Conservation (phyloP, 164 flowering plant species). For the Piper betle region DNA sequence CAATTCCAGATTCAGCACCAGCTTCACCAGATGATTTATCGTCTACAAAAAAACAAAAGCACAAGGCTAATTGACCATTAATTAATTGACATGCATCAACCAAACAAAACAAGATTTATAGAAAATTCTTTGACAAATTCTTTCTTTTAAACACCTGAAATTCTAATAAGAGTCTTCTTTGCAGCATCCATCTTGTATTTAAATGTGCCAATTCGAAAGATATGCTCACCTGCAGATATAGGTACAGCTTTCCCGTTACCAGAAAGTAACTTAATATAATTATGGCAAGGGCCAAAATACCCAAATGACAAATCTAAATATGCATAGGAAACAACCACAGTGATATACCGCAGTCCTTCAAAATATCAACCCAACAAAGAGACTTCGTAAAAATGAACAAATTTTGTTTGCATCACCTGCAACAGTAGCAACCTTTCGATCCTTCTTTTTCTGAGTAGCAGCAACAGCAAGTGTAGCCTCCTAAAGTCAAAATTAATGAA, state of each 20-base stretch:
- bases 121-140: not conserved
- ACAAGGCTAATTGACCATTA: not conserved
- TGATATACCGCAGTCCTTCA: slow-evolving; percentile 18
- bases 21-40: slow-evolving; percentile 30
- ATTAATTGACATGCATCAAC: not conserved
- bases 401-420: slow-evolving; percentile 18
- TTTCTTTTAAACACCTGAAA: slow-evolving; percentile 37
- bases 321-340: not conserved
- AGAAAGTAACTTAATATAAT: not conserved
- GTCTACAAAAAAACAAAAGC: slow-evolving; percentile 18
- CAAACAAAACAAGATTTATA: not conserved
- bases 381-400: slow-evolving; percentile 36
- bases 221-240: slow-evolving; percentile 53
- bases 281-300: not conserved
- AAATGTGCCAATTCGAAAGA: slow-evolving; percentile 65
- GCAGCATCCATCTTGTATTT: slow-evolving; percentile 88
- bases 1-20: slow-evolving; percentile 20
- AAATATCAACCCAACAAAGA: slow-evolving; percentile 21
- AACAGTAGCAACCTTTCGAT: slow-evolving; percentile 24
- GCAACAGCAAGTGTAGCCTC: slow-evolving; percentile 82
- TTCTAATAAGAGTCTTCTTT: slow-evolving; percentile 63
- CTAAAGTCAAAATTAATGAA: slow-evolving; percentile 19
- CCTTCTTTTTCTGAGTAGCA: slow-evolving; percentile 54
- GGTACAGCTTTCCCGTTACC: too few relatives aligned
- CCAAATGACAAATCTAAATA: not conserved